Evolutionary conservation across 192 early-diverging fungal species (phyloP).

Genomic region (Coemansia sp.): DNA sequence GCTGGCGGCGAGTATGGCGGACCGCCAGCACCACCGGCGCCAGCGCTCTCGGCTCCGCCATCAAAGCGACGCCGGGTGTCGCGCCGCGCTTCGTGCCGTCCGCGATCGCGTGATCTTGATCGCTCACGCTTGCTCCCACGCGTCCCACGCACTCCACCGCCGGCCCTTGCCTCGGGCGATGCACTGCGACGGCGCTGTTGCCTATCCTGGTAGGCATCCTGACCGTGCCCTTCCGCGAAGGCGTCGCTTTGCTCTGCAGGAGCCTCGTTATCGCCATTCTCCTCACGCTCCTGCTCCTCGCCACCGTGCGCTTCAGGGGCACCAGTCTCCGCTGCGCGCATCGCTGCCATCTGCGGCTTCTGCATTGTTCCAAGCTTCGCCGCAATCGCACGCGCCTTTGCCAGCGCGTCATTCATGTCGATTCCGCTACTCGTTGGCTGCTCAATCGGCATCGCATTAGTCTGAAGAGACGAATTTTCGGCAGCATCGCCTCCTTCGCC

Average conservation of each 20-base stretch:
- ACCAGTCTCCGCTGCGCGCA: background rate
- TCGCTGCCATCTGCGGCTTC: conserved; percentile 23
- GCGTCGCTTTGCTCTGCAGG: background rate
- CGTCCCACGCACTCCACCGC: background rate
- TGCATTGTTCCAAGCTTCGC: conserved; percentile 59
- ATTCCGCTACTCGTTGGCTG: conserved; percentile 1
- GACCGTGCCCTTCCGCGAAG: background rate
- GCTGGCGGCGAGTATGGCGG: no score
- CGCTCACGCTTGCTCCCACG: conserved; percentile 31
- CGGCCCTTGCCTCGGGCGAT: conserved; percentile 23
- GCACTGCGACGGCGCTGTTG: conserved; percentile 35
- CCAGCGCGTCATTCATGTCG: conserved; percentile 66
- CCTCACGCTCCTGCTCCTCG: background rate
- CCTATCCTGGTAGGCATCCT: conserved; percentile 1
- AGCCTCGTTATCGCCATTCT: background rate
- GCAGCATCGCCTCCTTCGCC: background rate
- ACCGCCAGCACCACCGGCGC: background rate
- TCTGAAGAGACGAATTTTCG: background rate
- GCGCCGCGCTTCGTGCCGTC: conserved; percentile 6
- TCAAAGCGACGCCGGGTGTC: conserved; percentile 25
- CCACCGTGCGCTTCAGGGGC: background rate
- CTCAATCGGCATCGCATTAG: background rate
- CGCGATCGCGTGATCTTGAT: conserved; percentile 11
- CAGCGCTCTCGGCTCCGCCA: background rate
- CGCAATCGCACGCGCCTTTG: conserved; percentile 78